Conservation (phyloP, 345 rosid species). For the Boechera retrofracta region DNA sequence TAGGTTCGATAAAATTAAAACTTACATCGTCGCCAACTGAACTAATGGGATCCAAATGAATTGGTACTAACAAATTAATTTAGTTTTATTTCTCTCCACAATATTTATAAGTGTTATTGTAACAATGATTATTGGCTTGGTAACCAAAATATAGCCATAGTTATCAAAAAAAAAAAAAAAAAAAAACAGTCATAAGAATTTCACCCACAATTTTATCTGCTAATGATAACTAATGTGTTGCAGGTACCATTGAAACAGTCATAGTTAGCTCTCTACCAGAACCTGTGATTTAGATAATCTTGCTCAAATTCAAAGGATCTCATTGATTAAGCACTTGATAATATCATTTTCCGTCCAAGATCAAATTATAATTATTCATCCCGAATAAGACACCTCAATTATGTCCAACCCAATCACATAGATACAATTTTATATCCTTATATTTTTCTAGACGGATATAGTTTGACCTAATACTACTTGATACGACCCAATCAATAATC, state of each 20-base stretch:
- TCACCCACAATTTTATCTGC: neutral
- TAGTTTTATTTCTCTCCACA: neutral
- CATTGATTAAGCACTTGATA: constrained; percentile 5
- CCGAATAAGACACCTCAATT: constrained; percentile 18
- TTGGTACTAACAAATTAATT: neutral
- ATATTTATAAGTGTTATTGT: neutral
- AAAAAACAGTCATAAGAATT: neutral
- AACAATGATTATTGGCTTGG: neutral
- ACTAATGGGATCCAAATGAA: neutral
- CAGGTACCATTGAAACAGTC: constrained; percentile 1
- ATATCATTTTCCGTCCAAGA: constrained; percentile 12
- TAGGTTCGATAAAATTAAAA: too few relatives aligned
- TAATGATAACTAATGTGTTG: neutral
- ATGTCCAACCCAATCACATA: constrained; percentile 28
- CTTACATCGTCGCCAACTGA: too few relatives aligned
- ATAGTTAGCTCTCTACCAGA: neutral
- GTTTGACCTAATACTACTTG: constrained; percentile 29
- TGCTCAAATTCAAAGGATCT: constrained; percentile 3
- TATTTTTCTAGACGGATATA: constrained; percentile 3
- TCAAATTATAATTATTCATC: neutral
- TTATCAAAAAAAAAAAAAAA: too few relatives aligned
- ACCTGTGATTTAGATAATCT: constrained; percentile 20
- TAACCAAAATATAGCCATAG: neutral
- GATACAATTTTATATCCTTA: neutral
- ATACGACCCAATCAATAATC: constrained; percentile 30